Base-by-base conservation (phyloP, 2,329 filamentous ascomycete genomes). In the Fusarium nematophilum region DNA sequence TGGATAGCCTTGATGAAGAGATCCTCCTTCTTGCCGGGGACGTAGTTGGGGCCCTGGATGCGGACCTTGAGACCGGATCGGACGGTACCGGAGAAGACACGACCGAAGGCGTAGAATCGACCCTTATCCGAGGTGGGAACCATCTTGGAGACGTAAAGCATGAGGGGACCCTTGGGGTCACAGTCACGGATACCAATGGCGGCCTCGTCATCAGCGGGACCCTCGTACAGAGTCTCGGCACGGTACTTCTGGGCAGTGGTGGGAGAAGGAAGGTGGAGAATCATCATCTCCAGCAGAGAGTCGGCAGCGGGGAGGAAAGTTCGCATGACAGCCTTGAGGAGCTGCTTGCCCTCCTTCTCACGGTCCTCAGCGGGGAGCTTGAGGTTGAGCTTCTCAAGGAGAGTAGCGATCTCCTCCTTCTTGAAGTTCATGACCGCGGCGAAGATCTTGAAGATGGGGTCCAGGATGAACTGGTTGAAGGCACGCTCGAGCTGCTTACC, bases 111-210 rank as follows among this genome's bases (percentile, higher is more conserved):
- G 85, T 97, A 99, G 92, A 99, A 99, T 84, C 95, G 94, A 82
- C 95, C 95, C 90, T 97, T 98, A 78, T 99, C 95, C 74, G 93
- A 96, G 72, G 95, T 99, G 75, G 95, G 95, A 76, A 99, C 95
- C 95, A 99, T 99, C 92, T 99, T 99, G 81, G 95, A 99, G 80
- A 99, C 93, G 91, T 99, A 99, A 72, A 98, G 87, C 95, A 99
- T 99, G 82, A 99, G 95, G 75, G 94, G 92, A 79, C 87, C 95
- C 86, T 97, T 96, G 81, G 94, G 86, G 81, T 99, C 92, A 81
- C 95, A 98, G 87, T 98, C 93, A 74, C 93, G 93, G 87, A 99
- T 97, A 87, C 89, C 93, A 78, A 97, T 91, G 84, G 91, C 93
- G 73, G 89, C 89, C 81, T 92, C 90, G 74, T 99, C 95, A 78